Percentiles rank a stretch among this genome's conserved stretches.
These are phyloP conservation scores for Myrmaecium sp. DNA, from an alignment of 2,329 filamentous ascomycete genomes.

Conservation along the genomic window DNA sequence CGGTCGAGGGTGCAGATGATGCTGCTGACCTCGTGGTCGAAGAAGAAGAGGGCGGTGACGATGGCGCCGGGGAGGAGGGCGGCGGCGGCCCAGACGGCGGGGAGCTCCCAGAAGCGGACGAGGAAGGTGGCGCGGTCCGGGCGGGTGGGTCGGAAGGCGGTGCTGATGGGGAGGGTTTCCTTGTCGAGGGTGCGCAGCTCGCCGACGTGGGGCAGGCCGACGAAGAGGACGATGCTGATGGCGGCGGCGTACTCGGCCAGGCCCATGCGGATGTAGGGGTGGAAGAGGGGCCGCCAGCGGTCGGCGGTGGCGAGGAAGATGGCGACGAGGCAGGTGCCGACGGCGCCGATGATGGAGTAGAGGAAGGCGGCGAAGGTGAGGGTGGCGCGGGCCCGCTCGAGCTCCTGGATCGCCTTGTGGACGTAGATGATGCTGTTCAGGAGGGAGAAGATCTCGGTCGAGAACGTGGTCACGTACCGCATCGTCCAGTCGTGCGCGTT, in stretches of 20 bases:
- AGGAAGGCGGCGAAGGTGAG: slow-evolving; percentile 46
- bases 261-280: slow-evolving; percentile 43
- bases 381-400: slow-evolving; percentile 39
- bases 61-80: slow-evolving; percentile 46
- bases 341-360: slow-evolving; percentile 46
- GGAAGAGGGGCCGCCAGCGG: slow-evolving; percentile 44
- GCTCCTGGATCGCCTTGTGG: slow-evolving; percentile 48
- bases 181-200: slow-evolving; percentile 43
- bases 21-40: slow-evolving; percentile 52
- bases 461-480: slow-evolving; percentile 52
- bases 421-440: slow-evolving; percentile 54
- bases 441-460: slow-evolving; percentile 48
- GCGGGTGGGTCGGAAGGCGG: slow-evolving; percentile 38
- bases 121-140: slow-evolving; percentile 40
- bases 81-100: slow-evolving; percentile 41
- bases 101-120: slow-evolving; percentile 46
- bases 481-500: slow-evolving; percentile 56
- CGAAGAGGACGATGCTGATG: slow-evolving; percentile 49
- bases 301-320: slow-evolving; percentile 45
- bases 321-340: slow-evolving; percentile 46
- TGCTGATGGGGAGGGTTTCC: slow-evolving; percentile 38
- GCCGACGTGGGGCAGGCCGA: slow-evolving; percentile 43
- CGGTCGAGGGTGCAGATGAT: slow-evolving; percentile 48
- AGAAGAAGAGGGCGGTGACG: slow-evolving; percentile 51
- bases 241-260: slow-evolving; percentile 48